Base-by-base conservation (phyloP, 306 rosid genomes). In the Quercus variabilis region DNA sequence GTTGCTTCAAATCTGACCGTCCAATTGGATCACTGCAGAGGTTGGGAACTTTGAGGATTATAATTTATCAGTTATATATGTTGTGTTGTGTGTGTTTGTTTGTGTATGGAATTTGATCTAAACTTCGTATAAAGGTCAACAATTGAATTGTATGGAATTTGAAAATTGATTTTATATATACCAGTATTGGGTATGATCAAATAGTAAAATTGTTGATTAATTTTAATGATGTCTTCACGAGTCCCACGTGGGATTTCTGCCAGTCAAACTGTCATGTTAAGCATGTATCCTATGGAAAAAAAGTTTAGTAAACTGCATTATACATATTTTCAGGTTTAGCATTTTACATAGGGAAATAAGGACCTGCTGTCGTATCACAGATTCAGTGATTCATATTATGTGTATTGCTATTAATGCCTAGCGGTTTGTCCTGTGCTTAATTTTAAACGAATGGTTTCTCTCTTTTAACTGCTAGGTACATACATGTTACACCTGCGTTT, bases 1-100 rank as follows among this genome's bases (percentile, higher is more conserved):
- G 75, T 78, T 73, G 75, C n/a, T 43, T 80, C 86, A 82, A 83
- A 74, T 76, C 89, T 74, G 68, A 77, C 76, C 81, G 43, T 80
- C 83, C 83, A 77, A 80, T 69, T 58, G 31, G 74, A 35, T 68
- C 72, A 33, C 21, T n/a, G 72, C 33, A 65, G 46, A 65, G 15
- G 72, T 35, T 68, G 52, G 26, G 11, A 25, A 35, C 28, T 26
- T 35, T 19, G 19, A 35, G 72, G 3, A 35, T 35, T 68, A 6
- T 35, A 13, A 19, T n/a, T 19, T 10, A 65, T 21, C 26, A 58
- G 1, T 23, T 20, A 7, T 20, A 9, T 20, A 7, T 4, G 5
- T 58, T 58, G 54, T 49, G 54, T 49, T 49, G 54, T 49, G 54
- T 49, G 17, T 49, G 54, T 49, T 10, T 49, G 54, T 4, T 3